Percentiles rank a stretch among this genome's conserved stretches.
phyloP scores from a whole-genome alignment of 306 rosid species.

The Herpetospermum pedunculosum region DNA sequence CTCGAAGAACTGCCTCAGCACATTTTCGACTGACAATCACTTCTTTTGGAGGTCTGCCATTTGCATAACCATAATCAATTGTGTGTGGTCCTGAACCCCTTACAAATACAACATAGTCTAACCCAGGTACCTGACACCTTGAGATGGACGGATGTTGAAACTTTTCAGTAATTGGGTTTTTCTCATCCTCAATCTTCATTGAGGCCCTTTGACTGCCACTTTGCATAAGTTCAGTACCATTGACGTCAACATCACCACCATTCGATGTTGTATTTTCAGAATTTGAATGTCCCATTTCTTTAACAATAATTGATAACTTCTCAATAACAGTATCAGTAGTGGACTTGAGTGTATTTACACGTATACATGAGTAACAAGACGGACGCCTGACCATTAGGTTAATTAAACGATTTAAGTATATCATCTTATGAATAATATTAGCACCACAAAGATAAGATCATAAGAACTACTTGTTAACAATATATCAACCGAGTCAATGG shows the following conservation, averaged over 20 bases:
- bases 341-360: constrained; percentile 64
- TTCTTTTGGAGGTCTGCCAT: constrained; percentile 60
- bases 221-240: constrained; percentile 5
- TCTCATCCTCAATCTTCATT: constrained; percentile 1
- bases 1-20: constrained; percentile 95
- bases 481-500: constrained; percentile 2
- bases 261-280: neutral
- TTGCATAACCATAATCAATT: constrained; percentile 45
- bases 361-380: constrained; percentile 83
- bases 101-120: constrained; percentile 70
- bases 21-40: constrained; percentile 85
- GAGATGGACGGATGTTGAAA: constrained; percentile 25
- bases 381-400: constrained; percentile 35
- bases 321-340: constrained; percentile 40
- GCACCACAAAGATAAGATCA: neutral
- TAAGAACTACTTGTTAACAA: neutral
- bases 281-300: constrained; percentile 13
- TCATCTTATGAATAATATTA: neutral
- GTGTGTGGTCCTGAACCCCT: constrained; percentile 77
- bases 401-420: neutral
- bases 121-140: constrained; percentile 53
- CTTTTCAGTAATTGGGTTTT: constrained; percentile 20
- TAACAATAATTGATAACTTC: constrained; percentile 32
- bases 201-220: neutral
- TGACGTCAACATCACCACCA: neutral